Evolutionary conservation across 139 green algal species (phyloP).

Genomic region (Dunaliella primolecta): DNA sequence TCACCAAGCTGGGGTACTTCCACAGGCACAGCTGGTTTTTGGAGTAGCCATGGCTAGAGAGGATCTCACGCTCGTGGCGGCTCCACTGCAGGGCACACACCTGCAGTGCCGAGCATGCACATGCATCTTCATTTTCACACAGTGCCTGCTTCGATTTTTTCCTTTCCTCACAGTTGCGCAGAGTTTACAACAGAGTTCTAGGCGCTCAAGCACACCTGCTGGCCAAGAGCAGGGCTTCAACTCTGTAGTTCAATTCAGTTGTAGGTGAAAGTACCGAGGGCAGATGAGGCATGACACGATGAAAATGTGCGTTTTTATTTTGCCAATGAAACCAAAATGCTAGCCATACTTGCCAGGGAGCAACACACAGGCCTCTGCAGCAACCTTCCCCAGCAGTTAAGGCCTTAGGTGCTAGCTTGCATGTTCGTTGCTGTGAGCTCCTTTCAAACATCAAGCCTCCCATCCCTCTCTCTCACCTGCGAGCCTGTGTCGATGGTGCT

Average conservation of each 20-base stretch:
- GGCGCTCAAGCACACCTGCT: background rate
- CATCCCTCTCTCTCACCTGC: conserved; percentile 88
- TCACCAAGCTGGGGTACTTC: conserved; percentile 82
- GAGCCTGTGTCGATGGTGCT: conserved; percentile 87
- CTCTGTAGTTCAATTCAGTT: no score
- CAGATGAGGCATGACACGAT: no score
- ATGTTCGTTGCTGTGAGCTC: no score
- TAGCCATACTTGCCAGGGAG: no score
- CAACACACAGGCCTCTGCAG: no score
- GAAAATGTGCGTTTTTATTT: no score
- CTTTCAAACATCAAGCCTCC: no score
- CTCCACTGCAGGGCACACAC: conserved; percentile 96
- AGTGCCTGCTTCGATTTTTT: background rate
- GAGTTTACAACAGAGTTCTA: background rate
- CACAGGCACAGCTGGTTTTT: conserved; percentile 96
- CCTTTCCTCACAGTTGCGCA: background rate
- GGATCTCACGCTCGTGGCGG: conserved; percentile 95
- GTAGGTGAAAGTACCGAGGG: no score
- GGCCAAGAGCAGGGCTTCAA: no score
- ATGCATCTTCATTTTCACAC: background rate
- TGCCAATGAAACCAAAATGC: no score
- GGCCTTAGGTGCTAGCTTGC: no score
- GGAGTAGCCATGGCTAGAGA: conserved; percentile 94
- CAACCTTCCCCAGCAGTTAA: no score
- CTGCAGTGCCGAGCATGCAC: conserved; percentile 33